Percentiles rank a stretch among this genome's conserved stretches.
phyloP scores from a whole-genome alignment of 2,329 filamentous ascomycete genomes.

The Myotisia sp. region DNA sequence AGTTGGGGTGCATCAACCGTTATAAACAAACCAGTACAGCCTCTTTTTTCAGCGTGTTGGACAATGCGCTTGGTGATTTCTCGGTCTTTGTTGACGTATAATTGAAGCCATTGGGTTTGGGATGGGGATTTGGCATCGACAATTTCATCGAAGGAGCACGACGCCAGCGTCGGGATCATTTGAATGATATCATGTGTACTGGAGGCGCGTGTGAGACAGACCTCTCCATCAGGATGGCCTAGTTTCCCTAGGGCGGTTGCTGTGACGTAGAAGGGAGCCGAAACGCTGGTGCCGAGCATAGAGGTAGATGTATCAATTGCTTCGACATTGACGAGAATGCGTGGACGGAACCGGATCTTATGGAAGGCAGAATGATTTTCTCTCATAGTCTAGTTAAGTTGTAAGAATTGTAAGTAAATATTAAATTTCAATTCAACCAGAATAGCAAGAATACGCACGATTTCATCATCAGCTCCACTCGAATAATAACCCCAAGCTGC shows the following conservation, averaged over 20 bases:
- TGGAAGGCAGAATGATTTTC: slow-evolving; percentile 95
- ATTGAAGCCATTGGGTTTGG: slow-evolving; percentile 90
- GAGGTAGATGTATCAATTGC: slow-evolving; percentile 75
- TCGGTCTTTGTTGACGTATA: slow-evolving; percentile 95
- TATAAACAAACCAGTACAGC: slow-evolving; percentile 93
- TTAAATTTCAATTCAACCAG: background rate
- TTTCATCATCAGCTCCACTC: slow-evolving; percentile 78
- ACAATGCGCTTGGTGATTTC: slow-evolving; percentile 81
- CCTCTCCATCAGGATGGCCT: slow-evolving; percentile 85
- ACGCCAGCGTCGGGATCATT: slow-evolving; percentile 96
- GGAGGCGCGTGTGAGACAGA: slow-evolving; percentile 72
- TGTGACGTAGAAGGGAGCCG: slow-evolving; percentile 89
- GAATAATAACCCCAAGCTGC: slow-evolving; percentile 97
- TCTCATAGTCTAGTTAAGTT: slow-evolving; percentile 60
- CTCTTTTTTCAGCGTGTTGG: slow-evolving; percentile 75
- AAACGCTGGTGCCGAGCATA: slow-evolving; percentile 77
- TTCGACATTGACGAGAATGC: slow-evolving; percentile 77
- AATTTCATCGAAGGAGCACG: slow-evolving; percentile 95
- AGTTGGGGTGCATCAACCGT: slow-evolving; percentile 95
- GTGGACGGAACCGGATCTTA: slow-evolving; percentile 92
- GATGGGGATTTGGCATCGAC: slow-evolving; percentile 65
- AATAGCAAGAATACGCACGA: slow-evolving; percentile 40
- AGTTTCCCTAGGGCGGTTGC: slow-evolving; percentile 93
- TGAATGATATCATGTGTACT: slow-evolving; percentile 80
- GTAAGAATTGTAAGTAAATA: background rate